Percentiles rank a stretch among this genome's conserved stretches.
Evolutionary conservation across 345 rosid species (phyloP).

Genomic region (Populus euphratica): DNA sequence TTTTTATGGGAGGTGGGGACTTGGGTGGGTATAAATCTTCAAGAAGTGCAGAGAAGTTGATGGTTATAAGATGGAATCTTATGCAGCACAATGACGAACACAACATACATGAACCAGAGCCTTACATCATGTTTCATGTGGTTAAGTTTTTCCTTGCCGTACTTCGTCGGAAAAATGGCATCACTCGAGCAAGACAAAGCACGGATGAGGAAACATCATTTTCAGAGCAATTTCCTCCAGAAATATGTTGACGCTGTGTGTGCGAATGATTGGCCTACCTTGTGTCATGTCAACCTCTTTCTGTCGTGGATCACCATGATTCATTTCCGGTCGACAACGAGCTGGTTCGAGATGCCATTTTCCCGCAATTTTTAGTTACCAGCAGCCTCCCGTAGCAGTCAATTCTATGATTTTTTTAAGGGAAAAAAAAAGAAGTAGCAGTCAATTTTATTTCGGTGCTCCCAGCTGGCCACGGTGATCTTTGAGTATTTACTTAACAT

Average conservation of each 20-base stretch:
- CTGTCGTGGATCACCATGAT: no score
- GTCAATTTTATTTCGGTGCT: not conserved
- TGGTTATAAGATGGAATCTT: not conserved
- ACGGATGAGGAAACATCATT: constrained; percentile 15
- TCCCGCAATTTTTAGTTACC: not conserved
- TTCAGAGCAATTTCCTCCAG: constrained; percentile 10
- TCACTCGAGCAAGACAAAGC: not conserved
- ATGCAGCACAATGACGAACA: no score
- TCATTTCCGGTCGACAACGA: not conserved
- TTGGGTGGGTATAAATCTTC: no score
- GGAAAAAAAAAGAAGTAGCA: not conserved
- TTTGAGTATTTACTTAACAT: no score
- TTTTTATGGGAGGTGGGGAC: no score
- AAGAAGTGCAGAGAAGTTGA: not conserved
- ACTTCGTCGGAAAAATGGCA: not conserved
- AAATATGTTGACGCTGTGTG: constrained; percentile 4
- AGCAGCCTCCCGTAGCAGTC: not conserved
- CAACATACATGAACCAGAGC: not conserved
- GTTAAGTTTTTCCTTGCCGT: not conserved
- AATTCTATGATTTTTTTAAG: no score
- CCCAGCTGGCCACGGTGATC: not conserved
- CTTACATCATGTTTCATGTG: not conserved
- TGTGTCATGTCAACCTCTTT: constrained; percentile 26
- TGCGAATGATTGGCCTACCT: constrained; percentile 23
- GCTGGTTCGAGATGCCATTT: not conserved